Evolutionary conservation across 2,329 filamentous ascomycete species (phyloP), one percentile per base, ranked within the genome.

Genomic region (Diaporthe citrichinensis): DNA sequence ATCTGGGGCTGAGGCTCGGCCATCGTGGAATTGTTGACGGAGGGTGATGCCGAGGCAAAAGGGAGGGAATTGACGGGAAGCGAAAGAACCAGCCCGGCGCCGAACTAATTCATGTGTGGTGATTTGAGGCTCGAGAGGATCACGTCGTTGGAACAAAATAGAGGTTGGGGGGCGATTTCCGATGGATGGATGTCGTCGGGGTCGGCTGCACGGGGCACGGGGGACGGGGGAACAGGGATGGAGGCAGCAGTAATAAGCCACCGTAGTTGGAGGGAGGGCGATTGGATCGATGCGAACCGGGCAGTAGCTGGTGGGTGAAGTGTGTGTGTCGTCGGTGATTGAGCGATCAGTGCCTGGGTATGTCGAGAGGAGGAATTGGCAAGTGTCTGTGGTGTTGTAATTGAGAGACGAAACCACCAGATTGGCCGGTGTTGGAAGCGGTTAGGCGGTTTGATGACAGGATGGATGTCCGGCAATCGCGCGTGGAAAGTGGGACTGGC

Each of bases 1-100:
- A 71, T 74, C n/a, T 72, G 65, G 34, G 55, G 57, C 39, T 73
- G 71, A 59, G 71, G n/a, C 55, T 77, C 77, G 59, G 77, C 77
- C 77, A 78, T 78, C 25, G 69, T 73, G 73, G 12, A 65, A 73
- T 46, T 51, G 71, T 31, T 71, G 46, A 55, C 23, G 57, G 31
- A 59, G 51, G 25, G 28, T 57, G 62, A 53, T 65, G 71, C 72
- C 28, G 31, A 51, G 62, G 44, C 41, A 49, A 41, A 46, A 49
- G 31, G 69, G 75, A 71, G 34, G 39, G 39, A 71, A 71, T 57
- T 62, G 72, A 61, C 57, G 72, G 46, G 25, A 55, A 68, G 68
- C 28, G 58, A 44, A 74, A 53, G 49, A 59, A 49, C 28, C 31
- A 71, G 57, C 62, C 41, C 36, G 57, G 44, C 36, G 72, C 49